A percentile compares a stretch with the other conserved stretches of the same genome.
These are phyloP conservation scores for Cytospora mali DNA, from an alignment of 2,329 filamentous ascomycete genomes.

Conservation along the genomic window DNA sequence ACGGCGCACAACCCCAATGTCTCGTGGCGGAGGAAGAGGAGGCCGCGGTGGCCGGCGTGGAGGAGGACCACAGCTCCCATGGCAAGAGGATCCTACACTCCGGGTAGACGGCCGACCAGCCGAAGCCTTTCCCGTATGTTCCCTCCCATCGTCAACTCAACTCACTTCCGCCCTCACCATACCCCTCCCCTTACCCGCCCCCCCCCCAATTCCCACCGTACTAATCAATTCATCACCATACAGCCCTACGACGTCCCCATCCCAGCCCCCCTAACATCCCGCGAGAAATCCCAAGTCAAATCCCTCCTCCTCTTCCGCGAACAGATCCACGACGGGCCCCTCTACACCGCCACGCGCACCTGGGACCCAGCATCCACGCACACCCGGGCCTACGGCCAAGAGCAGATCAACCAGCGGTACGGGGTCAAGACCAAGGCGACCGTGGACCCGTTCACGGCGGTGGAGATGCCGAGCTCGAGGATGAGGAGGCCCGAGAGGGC, in stretches of 20 bases:
- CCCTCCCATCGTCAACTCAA: neutral
- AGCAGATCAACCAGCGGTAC: slow-evolving; percentile 61
- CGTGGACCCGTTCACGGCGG: slow-evolving; percentile 59
- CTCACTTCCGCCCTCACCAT: too few species aligned
- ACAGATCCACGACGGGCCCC: slow-evolving; percentile 56
- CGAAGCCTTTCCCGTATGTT: slow-evolving; percentile 60
- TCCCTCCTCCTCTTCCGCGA: slow-evolving; percentile 59
- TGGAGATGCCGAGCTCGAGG: slow-evolving; percentile 60
- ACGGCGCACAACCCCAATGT: slow-evolving; percentile 44
- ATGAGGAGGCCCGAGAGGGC: slow-evolving; percentile 55
- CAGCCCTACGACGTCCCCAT: slow-evolving; percentile 55
- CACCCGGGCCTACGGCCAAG: slow-evolving; percentile 54
- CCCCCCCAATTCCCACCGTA: neutral
- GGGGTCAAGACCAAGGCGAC: slow-evolving; percentile 58
- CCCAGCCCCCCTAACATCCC: slow-evolving; percentile 45
- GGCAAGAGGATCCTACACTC: slow-evolving; percentile 56
- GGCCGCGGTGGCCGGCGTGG: slow-evolving; percentile 50
- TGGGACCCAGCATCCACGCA: slow-evolving; percentile 43
- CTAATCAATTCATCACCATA: neutral
- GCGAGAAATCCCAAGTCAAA: slow-evolving; percentile 52
- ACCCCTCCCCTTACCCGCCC: neutral
- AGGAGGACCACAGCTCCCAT: slow-evolving; percentile 52
- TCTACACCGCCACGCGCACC: slow-evolving; percentile 59
- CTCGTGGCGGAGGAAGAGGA: slow-evolving; percentile 54
- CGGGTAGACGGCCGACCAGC: slow-evolving; percentile 55